These are phyloP conservation scores for Cyclotella distinguenda DNA, from an alignment of 108 stramenopile species.

Conservation along the genomic window DNA sequence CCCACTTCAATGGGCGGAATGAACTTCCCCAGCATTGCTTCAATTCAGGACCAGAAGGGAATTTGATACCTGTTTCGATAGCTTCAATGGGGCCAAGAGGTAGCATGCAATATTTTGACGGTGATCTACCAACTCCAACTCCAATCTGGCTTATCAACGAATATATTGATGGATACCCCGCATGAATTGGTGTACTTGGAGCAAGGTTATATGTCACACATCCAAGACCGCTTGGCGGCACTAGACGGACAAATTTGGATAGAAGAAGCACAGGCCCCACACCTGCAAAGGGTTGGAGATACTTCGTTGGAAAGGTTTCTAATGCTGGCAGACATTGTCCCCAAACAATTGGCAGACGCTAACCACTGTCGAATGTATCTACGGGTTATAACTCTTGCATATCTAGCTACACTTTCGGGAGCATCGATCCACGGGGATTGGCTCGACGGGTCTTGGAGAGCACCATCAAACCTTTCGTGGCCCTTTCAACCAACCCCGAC, in stretches of 20 bases:
- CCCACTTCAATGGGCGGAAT: not conserved
- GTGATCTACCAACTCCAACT: not conserved
- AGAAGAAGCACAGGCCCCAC: not conserved
- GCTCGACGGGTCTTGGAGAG: not conserved
- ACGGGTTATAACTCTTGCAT: not conserved
- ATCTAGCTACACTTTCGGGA: not conserved
- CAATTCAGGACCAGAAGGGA: not conserved
- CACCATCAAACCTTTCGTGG: not conserved
- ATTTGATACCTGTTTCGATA: not conserved
- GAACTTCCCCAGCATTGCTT: not conserved
- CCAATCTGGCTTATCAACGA: not conserved
- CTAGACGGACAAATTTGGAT: not conserved
- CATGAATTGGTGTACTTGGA: not conserved
- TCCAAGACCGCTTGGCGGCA: not conserved
- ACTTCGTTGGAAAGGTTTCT: not conserved
- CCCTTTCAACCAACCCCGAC: not conserved
- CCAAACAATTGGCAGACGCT: not conserved
- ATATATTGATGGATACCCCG: not conserved
- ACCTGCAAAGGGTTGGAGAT: not conserved
- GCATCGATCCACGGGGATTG: not conserved
- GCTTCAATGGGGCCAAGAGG: not conserved
- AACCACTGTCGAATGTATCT: not conserved
- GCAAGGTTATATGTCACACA: not conserved
- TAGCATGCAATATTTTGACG: not conserved
- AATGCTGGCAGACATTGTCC: not conserved